A percentile compares a stretch with the other conserved stretches of the same genome.
phyloP scores from a whole-genome alignment of 2,329 filamentous ascomycete genomes.

The Microcera coccophila region DNA sequence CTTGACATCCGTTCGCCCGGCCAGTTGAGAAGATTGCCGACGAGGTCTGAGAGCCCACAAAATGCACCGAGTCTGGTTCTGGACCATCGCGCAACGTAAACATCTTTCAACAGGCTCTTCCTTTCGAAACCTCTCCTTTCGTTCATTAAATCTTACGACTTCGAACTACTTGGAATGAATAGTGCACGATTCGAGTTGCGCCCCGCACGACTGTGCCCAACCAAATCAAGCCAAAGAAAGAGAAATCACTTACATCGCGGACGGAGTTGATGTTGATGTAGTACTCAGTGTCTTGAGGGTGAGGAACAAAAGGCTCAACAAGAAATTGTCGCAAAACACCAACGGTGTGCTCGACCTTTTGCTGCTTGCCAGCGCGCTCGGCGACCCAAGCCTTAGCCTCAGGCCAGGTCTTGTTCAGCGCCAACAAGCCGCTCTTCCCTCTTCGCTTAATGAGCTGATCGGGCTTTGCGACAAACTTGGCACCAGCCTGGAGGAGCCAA shows the following conservation, averaged over 20 bases:
- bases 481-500: conserved; percentile 77
- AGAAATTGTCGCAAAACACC: conserved; percentile 92
- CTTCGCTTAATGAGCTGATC: conserved; percentile 99
- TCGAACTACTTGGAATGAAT: background rate
- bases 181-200: background rate
- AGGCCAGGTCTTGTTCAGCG: conserved; percentile 94
- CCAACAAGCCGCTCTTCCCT: conserved; percentile 96
- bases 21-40: conserved; percentile 27
- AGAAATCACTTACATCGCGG: conserved; percentile 77
- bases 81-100: conserved; percentile 16
- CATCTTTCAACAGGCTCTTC: conserved; percentile 16
- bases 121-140: conserved; percentile 7
- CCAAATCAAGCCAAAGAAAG: conserved; percentile 21
- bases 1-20: conserved; percentile 39
- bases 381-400: conserved; percentile 94
- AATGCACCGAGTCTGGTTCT: conserved; percentile 15
- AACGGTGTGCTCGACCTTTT: conserved; percentile 87
- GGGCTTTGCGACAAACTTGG: conserved; percentile 98
- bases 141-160: background rate
- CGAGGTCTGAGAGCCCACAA: conserved; percentile 24
- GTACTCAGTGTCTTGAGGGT: conserved; percentile 93
- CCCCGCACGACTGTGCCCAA: background rate
- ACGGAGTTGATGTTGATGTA: conserved; percentile 99
- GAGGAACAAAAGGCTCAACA: conserved; percentile 96
- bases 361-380: conserved; percentile 83